Base-by-base conservation (phyloP, 2,329 filamentous ascomycete genomes). In the Gnomoniopsis sp. region DNA sequence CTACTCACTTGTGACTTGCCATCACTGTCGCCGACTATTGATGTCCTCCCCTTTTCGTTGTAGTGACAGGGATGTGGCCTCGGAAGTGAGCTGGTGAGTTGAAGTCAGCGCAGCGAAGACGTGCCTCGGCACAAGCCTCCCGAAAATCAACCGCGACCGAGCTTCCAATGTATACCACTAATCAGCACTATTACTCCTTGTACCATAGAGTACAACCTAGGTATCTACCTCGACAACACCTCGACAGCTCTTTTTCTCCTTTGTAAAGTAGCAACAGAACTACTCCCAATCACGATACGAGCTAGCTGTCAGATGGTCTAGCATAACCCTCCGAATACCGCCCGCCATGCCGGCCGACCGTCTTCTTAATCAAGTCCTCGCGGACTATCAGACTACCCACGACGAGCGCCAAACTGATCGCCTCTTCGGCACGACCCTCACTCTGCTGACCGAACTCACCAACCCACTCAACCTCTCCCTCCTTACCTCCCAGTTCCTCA, bases 391-490 rank as follows among this genome's bases (percentile, higher is more conserved):
- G 69, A 78, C 82, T 63, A 71, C 79, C 51, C 79, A 80, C 70
- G 77, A 82, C 70, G 74, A 75, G 51, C 68, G 71, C 55, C 77
- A 77, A 64, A 82, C 79, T 23, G 77, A 83, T 63, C 80, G 83
- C 69, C 79, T 87, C 65, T 77, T 89, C 67, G 85, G 82, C 63
- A 88, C 86, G 48, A 89, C 88, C 17, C 80, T 84, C 19, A 83
- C 85, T 43, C 82, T 92, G 33, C 79, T 93, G 57, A 83, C 86
- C 17, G 83, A 83, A 51, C 83, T 92, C 54, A 85, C 85, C 62
- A 92, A 92, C 68, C 88, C 88, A 15, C 81, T 90, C 58, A 93
- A 93, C 71, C 79, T 91, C 66, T 84, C 85, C 44, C 79, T 92
- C 14, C 79, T 92, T 55, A 89, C 88, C 0, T 87, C 87, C 26